phyloP scores from a whole-genome alignment of 2,329 filamentous ascomycete genomes.

The Beauveria caledonica region DNA sequence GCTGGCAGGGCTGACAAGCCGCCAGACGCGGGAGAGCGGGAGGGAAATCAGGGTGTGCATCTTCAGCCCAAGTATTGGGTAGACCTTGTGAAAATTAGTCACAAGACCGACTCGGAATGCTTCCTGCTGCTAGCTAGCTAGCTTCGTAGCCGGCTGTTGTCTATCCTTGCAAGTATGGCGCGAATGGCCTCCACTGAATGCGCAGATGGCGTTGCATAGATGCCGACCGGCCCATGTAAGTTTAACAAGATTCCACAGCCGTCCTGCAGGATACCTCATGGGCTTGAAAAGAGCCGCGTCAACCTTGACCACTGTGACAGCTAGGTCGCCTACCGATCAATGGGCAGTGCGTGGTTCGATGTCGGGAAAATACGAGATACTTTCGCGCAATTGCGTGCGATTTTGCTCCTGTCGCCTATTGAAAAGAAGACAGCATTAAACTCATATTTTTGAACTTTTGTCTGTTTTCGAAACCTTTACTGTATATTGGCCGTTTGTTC shows the following conservation, averaged over 20 bases:
- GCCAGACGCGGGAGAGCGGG: neutral
- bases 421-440: neutral
- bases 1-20: neutral
- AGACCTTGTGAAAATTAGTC: neutral
- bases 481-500: neutral
- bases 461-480: neutral
- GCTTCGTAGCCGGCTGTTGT: neutral
- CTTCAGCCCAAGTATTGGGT: neutral
- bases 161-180: conserved; percentile 4
- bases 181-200: neutral
- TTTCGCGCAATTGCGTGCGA: neutral
- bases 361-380: neutral
- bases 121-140: neutral
- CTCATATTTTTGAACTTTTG: neutral
- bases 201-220: conserved; percentile 2
- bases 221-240: neutral
- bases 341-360: neutral
- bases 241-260: neutral
- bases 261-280: neutral
- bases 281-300: neutral
- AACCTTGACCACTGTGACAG: neutral
- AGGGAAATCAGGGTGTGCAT: neutral
- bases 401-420: neutral
- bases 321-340: neutral
- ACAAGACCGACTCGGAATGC: neutral